Percentiles rank a stretch among this genome's conserved stretches.
Conservation (phyloP, 1,139 yeast genomes). For the Candida anutae region DNA sequence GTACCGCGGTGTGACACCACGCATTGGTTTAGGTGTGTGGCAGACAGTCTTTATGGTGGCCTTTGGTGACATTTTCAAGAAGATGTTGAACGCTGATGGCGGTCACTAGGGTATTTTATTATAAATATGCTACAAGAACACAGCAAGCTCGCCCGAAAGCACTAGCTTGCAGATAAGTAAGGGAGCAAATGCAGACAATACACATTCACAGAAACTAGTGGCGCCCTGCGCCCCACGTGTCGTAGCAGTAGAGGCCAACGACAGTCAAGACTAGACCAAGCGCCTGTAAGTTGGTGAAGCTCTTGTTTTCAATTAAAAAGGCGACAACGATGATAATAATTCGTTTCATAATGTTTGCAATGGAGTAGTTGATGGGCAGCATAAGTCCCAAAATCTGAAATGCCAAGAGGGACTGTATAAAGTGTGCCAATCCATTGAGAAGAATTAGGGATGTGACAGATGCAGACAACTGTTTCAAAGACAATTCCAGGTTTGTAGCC, state of each 20-base stretch:
- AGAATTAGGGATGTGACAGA: slow-evolving; percentile 30
- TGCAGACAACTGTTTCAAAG: slow-evolving; percentile 26
- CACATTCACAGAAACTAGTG: slow-evolving; percentile 1
- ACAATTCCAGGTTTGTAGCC: slow-evolving; percentile 28
- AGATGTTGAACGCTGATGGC: slow-evolving; percentile 37
- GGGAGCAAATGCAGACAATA: too few species aligned
- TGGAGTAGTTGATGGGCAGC: slow-evolving; percentile 84
- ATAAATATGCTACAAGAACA: too few species aligned
- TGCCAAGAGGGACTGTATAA: slow-evolving; percentile 77
- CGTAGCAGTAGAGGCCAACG: slow-evolving; percentile 58
- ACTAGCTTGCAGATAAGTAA: too few species aligned
- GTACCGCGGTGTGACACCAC: slow-evolving; percentile 94
- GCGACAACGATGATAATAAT: slow-evolving; percentile 79
- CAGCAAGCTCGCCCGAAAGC: too few species aligned
- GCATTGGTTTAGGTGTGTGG: slow-evolving; percentile 95
- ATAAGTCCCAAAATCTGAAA: slow-evolving; percentile 83
- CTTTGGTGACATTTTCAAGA: slow-evolving; percentile 77
- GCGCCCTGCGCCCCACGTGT: slow-evolving; percentile 55
- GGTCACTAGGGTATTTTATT: slow-evolving; percentile 18
- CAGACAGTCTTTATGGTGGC: slow-evolving; percentile 99
- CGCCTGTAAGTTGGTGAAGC: slow-evolving; percentile 45
- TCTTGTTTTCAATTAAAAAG: slow-evolving; percentile 69
- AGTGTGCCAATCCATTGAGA: slow-evolving; percentile 73
- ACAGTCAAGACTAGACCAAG: slow-evolving; percentile 67
- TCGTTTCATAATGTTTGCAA: slow-evolving; percentile 82